Conservation (phyloP, 2,329 filamentous ascomycete genomes). For the Teratosphaeria epicoccoides region DNA sequence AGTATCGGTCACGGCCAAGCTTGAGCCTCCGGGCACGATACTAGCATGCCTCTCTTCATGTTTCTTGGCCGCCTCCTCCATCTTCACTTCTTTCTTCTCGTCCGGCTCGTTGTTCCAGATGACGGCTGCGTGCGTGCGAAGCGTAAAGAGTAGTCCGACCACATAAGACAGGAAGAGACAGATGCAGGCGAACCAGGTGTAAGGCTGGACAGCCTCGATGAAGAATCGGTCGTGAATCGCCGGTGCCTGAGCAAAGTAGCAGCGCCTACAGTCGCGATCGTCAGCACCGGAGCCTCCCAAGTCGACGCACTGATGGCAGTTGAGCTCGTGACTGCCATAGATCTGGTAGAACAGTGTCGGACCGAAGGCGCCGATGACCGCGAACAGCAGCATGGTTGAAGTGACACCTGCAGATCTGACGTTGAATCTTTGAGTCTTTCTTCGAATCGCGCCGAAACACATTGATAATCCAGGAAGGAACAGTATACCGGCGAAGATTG, state of each 20-base stretch:
- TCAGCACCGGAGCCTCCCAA: constrained; percentile 36
- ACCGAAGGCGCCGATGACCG: constrained; percentile 87
- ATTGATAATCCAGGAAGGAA: constrained; percentile 93
- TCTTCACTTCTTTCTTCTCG: constrained; percentile 35
- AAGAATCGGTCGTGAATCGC: constrained; percentile 83
- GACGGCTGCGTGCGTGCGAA: constrained; percentile 88
- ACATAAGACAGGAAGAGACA: constrained; percentile 87
- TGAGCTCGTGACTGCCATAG: constrained; percentile 92
- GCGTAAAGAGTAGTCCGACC: constrained; percentile 88
- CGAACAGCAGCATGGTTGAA: constrained; percentile 94
- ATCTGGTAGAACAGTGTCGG: constrained; percentile 98
- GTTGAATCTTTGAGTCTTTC: constrained; percentile 97
- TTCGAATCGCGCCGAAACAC: constrained; percentile 96
- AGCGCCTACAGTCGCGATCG: constrained; percentile 71
- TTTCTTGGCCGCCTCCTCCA: constrained; percentile 24
- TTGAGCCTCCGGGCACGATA: background rate
- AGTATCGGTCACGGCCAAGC: background rate
- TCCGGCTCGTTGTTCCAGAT: constrained; percentile 80
- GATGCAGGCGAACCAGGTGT: constrained; percentile 77
- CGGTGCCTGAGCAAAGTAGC: constrained; percentile 84
- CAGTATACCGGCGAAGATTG: constrained; percentile 91
- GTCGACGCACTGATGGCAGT: constrained; percentile 54
- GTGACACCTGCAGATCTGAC: constrained; percentile 92
- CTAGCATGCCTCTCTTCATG: constrained; percentile 11
- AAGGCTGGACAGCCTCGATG: constrained; percentile 78